A percentile compares a stretch with the other conserved stretches of the same genome.
Evolutionary conservation across 371 early-diverging fungal genomes (phyloP).

Genomic region (Rhizopus delemar): DNA sequence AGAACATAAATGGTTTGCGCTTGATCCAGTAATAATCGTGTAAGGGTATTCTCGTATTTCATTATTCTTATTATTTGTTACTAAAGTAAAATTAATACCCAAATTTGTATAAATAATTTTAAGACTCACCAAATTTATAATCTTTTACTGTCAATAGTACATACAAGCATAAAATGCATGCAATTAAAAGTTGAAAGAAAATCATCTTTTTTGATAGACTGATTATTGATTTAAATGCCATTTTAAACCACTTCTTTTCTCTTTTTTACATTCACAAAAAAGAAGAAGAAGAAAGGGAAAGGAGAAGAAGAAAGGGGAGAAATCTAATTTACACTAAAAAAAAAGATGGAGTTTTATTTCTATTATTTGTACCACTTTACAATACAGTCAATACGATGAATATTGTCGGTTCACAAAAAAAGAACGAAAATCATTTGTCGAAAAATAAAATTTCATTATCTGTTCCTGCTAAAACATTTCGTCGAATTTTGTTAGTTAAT

Average conservation of each 20-base stretch:
- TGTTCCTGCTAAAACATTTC: too few species aligned
- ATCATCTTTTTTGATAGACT: neutral
- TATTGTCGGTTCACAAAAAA: too few species aligned
- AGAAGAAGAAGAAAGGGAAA: neutral
- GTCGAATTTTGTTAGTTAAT: too few species aligned
- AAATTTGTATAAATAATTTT: constrained; percentile 4
- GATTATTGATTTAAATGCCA: constrained; percentile 2
- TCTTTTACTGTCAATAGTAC: constrained; percentile 1
- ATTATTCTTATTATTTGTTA: neutral
- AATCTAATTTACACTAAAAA: constrained; percentile 2
- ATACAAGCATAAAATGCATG: neutral
- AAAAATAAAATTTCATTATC: too few species aligned
- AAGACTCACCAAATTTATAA: neutral
- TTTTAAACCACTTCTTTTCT: neutral
- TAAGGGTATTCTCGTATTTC: constrained; percentile 29
- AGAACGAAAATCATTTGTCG: too few species aligned
- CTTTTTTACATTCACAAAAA: neutral
- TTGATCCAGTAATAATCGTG: constrained; percentile 60
- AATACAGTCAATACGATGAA: too few species aligned
- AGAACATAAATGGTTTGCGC: constrained; percentile 59
- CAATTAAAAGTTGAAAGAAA: neutral
- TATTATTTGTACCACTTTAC: too few species aligned
- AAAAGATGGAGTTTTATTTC: constrained; percentile 2
- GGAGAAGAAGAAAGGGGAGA: neutral
- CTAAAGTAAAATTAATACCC: neutral